Evolutionary conservation across 495 filamentous ascomycete species (phyloP).

Genomic region (Copromyces sp.): DNA sequence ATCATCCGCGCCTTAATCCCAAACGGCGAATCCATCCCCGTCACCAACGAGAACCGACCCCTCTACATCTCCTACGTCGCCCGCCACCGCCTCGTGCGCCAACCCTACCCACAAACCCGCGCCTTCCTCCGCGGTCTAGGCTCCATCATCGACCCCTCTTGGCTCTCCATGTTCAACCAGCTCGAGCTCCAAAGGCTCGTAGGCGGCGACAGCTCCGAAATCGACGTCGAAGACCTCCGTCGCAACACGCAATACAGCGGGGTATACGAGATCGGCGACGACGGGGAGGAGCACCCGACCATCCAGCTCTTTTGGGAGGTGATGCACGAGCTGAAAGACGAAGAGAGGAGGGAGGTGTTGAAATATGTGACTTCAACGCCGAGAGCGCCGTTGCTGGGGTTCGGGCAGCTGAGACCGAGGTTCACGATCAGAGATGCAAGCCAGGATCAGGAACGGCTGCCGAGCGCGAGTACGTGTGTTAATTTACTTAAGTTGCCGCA

Average conservation of each 20-base stretch:
- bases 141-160: constrained; percentile 79
- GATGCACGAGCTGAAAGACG: constrained; percentile 62
- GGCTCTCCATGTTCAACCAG: constrained; percentile 99
- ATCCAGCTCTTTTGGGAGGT: constrained; percentile 88
- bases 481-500: constrained; percentile 90
- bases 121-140: constrained; percentile 81
- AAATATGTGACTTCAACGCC: constrained; percentile 95
- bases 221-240: constrained; percentile 82
- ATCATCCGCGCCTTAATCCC: constrained; percentile 66
- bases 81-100: constrained; percentile 69
- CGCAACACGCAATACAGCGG: constrained; percentile 80
- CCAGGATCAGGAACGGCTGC: constrained; percentile 64
- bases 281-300: constrained; percentile 73
- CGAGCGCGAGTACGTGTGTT: constrained; percentile 94
- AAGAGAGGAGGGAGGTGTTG: constrained; percentile 72
- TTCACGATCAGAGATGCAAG: constrained; percentile 90
- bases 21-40: constrained; percentile 62
- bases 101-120: constrained; percentile 66
- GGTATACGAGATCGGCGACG: constrained; percentile 77
- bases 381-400: constrained; percentile 83
- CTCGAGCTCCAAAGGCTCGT: constrained; percentile 85
- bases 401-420: constrained; percentile 69
- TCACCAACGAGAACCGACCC: constrained; percentile 84
- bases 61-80: constrained; percentile 93
- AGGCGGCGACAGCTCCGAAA: constrained; percentile 71